Conservation (phyloP, 768 basidiomycete species). For the Pleurotus sapidus region DNA sequence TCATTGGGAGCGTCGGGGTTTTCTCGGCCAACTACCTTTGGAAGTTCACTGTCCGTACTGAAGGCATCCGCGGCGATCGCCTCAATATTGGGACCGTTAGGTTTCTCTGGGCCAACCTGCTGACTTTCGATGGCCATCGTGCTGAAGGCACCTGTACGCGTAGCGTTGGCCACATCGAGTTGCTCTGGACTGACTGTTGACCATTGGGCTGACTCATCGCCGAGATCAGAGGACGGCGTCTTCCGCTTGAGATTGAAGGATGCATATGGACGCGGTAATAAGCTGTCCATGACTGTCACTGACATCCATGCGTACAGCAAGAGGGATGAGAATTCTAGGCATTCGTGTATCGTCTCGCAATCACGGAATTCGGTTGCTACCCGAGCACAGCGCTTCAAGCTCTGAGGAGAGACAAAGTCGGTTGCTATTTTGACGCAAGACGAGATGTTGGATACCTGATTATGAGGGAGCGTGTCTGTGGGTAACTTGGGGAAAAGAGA, state of each 20-base stretch:
- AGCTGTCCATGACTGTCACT: not conserved
- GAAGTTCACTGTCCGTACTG: no score
- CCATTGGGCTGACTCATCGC: no score
- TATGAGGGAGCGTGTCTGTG: not conserved
- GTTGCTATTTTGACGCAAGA: conserved; percentile 5
- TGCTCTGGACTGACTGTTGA: no score
- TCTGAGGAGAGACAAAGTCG: conserved; percentile 2
- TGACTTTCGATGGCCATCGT: no score
- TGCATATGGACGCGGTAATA: not conserved
- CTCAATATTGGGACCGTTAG: no score
- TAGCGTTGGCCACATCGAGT: no score
- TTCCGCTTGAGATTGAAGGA: not conserved
- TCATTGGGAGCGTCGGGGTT: no score
- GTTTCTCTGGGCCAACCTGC: no score
- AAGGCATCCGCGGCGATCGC: no score
- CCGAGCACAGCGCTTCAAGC: not conserved
- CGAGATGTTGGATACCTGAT: conserved; percentile 2
- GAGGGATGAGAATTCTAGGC: not conserved
- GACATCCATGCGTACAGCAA: not conserved
- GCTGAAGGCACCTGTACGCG: no score
- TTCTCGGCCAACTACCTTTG: no score
- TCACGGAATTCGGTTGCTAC: not conserved
- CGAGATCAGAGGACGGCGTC: not conserved
- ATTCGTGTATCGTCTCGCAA: not conserved
- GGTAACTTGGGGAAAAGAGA: not conserved